phyloP scores from a whole-genome alignment of 1,284 basidiomycete species.

The Ganoderma boninense region DNA sequence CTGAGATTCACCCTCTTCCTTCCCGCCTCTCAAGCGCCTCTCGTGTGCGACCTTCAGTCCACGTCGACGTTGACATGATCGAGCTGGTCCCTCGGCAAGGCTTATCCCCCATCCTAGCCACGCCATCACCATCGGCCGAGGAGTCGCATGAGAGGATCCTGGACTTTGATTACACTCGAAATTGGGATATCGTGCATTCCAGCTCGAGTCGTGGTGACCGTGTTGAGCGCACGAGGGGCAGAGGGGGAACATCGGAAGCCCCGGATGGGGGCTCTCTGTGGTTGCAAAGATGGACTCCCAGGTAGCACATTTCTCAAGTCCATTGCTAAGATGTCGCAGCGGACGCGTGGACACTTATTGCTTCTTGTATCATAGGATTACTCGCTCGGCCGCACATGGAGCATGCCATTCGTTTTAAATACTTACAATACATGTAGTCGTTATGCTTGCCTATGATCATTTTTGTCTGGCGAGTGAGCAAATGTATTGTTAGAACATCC shows the following conservation, averaged over 20 bases:
- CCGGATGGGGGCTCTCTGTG: conserved; percentile 1
- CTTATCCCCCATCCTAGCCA: neutral
- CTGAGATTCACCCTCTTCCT: neutral
- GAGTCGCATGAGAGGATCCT: neutral
- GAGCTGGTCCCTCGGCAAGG: conserved; percentile 17
- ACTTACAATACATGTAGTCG: neutral
- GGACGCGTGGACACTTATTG: neutral
- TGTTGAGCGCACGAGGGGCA: neutral
- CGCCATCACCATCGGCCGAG: neutral
- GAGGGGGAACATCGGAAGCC: conserved; percentile 6
- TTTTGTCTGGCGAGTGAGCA: no score
- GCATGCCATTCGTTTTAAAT: neutral
- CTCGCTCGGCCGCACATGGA: neutral
- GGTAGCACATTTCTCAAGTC: neutral
- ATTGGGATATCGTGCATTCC: conserved; percentile 1
- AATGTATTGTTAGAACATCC: no score
- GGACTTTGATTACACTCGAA: neutral
- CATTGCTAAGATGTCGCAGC: neutral
- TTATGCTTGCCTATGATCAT: neutral
- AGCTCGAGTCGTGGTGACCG: neutral
- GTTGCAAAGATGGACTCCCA: conserved; percentile 8
- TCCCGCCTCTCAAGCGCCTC: conserved; percentile 4
- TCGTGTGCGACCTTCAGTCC: neutral
- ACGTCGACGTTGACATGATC: conserved; percentile 10
- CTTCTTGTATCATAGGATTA: neutral